Evolutionary conservation across 2,329 filamentous ascomycete species (phyloP).

Genomic region (Fusarium sp.): DNA sequence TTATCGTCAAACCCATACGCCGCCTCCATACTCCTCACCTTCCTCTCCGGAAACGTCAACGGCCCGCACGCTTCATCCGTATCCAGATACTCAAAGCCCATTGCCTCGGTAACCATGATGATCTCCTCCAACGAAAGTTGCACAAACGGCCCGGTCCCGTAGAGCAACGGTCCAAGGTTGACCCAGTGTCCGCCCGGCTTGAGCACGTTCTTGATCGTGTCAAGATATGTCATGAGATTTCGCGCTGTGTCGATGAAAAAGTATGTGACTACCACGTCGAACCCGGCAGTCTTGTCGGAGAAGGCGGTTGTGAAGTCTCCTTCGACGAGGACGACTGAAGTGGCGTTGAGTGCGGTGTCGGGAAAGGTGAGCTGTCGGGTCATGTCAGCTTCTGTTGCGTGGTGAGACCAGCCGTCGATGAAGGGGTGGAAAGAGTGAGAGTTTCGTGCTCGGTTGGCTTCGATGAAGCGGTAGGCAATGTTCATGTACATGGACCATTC

Average conservation of each 20-base stretch:
- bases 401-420: slow-evolving; percentile 65
- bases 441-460: slow-evolving; percentile 41
- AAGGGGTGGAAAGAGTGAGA: slow-evolving; percentile 58
- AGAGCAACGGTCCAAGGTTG: slow-evolving; percentile 65
- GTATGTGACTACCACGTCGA: slow-evolving; percentile 62
- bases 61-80: slow-evolving; percentile 53
- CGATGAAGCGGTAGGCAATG: slow-evolving; percentile 60
- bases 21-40: slow-evolving; percentile 57
- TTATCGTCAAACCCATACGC: slow-evolving; percentile 62
- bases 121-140: slow-evolving; percentile 65
- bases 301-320: slow-evolving; percentile 64
- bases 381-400: slow-evolving; percentile 58
- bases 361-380: slow-evolving; percentile 58
- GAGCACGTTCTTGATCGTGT: slow-evolving; percentile 60
- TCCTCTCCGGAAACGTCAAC: slow-evolving; percentile 53
- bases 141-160: slow-evolving; percentile 63
- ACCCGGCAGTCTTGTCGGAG: slow-evolving; percentile 43
- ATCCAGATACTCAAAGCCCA: slow-evolving; percentile 63
- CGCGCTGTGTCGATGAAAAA: slow-evolving; percentile 70
- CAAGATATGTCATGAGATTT: slow-evolving; percentile 63
- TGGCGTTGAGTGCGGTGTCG: slow-evolving; percentile 48
- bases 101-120: slow-evolving; percentile 54
- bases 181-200: slow-evolving; percentile 61
- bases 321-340: slow-evolving; percentile 58
- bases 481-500: slow-evolving; percentile 69